phyloP scores from a whole-genome alignment of 306 rosid species.

The Elaeagnus macrophylla region DNA sequence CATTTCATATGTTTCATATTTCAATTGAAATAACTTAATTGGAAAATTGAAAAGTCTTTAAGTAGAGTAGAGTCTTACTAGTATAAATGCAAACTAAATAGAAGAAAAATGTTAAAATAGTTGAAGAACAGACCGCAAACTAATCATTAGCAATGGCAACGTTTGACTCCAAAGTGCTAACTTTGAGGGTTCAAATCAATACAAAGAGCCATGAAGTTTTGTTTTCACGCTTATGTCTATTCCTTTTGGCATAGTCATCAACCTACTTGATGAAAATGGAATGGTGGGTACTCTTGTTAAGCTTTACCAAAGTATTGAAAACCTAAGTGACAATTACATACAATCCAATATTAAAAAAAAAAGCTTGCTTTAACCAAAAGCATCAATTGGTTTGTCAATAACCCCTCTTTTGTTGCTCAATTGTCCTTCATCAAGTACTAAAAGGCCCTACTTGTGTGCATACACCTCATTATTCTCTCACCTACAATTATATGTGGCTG shows the following conservation, averaged over 20 bases:
- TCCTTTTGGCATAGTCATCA: slow-evolving; percentile 14
- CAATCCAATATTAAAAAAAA: slow-evolving; percentile 20
- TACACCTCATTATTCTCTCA: too few relatives aligned
- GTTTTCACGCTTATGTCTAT: slow-evolving; percentile 22
- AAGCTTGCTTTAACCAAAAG: slow-evolving; percentile 17
- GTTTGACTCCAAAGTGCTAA: too few relatives aligned
- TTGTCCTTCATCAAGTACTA: background rate
- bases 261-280: slow-evolving; percentile 15
- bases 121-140: too few relatives aligned
- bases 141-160: too few relatives aligned
- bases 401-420: background rate
- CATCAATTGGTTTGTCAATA: fast-evolving
- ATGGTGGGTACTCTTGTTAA: slow-evolving; percentile 39
- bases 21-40: too few relatives aligned
- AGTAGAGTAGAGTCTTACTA: too few relatives aligned
- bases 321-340: slow-evolving; percentile 26
- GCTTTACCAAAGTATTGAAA: slow-evolving; percentile 34
- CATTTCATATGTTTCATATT: too few relatives aligned
- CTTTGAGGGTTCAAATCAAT: slow-evolving; percentile 12
- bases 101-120: too few relatives aligned
- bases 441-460: background rate
- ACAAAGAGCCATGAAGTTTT: background rate
- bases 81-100: too few relatives aligned
- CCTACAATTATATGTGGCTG: fast-evolving
- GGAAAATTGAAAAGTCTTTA: too few relatives aligned